phyloP scores from a whole-genome alignment of 2,329 filamentous ascomycete species.

The Aspergillus sp. region DNA sequence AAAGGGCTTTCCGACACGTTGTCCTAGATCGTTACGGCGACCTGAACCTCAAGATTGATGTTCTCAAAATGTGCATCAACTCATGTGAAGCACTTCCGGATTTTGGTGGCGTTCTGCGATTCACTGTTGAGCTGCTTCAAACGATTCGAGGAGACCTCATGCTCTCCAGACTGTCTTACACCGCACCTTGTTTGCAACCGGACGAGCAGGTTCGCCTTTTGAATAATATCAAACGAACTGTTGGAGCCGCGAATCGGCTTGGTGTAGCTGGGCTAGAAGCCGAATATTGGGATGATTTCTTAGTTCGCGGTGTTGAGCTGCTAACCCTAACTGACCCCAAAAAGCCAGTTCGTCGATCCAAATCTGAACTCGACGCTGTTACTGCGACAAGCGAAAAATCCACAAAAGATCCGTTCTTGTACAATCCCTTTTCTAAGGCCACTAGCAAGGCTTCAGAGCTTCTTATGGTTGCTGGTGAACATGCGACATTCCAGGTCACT shows the following conservation, averaged over 20 bases:
- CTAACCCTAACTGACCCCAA: constrained; percentile 61
- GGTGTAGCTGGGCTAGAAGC: constrained; percentile 70
- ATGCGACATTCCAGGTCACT: constrained; percentile 74
- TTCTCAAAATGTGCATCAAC: constrained; percentile 85
- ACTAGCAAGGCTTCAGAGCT: constrained; percentile 58
- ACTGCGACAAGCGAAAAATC: constrained; percentile 40
- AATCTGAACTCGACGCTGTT: constrained; percentile 50
- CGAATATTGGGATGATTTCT: constrained; percentile 96
- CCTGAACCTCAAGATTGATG: constrained; percentile 75
- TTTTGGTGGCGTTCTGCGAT: constrained; percentile 83
- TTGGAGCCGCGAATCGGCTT: constrained; percentile 72
- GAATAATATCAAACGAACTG: constrained; percentile 82
- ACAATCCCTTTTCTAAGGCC: constrained; percentile 84
- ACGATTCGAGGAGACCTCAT: constrained; percentile 75
- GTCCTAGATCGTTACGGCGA: constrained; percentile 67
- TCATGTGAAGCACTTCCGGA: constrained; percentile 93
- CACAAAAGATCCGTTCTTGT: constrained; percentile 78
- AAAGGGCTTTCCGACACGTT: constrained; percentile 47
- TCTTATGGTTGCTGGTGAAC: constrained; percentile 75
- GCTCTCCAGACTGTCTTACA: constrained; percentile 66
- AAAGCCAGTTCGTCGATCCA: constrained; percentile 65
- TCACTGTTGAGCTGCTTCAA: constrained; percentile 79
- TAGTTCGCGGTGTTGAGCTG: constrained; percentile 75
- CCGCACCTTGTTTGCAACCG: constrained; percentile 66
- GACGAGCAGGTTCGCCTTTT: constrained; percentile 86